Evolutionary conservation across 805 yeast species (phyloP), one percentile per base, ranked within the genome.

Genomic region (Candida germanica): DNA sequence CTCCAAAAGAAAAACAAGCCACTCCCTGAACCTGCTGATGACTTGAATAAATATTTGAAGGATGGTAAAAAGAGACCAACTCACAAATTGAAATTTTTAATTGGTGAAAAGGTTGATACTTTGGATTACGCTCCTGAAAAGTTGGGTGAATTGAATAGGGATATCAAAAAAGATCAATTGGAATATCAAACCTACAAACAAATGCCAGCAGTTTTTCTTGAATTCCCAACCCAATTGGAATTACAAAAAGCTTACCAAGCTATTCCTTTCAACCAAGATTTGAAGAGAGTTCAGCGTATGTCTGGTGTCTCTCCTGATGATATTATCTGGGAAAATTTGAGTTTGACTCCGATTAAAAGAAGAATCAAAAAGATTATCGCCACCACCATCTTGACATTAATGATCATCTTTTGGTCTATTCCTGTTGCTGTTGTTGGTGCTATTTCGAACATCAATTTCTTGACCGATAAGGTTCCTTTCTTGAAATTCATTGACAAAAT

Each of bases 201-300:
- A 50, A 56, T 73, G 27, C 80, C 83, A 4, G 77, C 95, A 25
- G 91, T 81, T 5, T 87, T 88, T 51, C 58, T 88, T 38, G 87
- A 86, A 53, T 91, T 93, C 59, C 74, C 83, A 33, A 71, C 85
- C 42, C 96, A 88, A 60, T 73, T 83, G 42, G 95, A 89, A 56
- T 83, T 93, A 38, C 97, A 89, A 61, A 73, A 79, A 48, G 95
- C 96, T 31, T 84, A 72, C 60, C 98, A 91, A 64, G 80, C 87
- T n/a, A 61, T 83, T 45, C 81, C 83, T 23, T 75, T 72, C 46
- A 72, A 71, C 53, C 54, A 66, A 53, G 53, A 73, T 64, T 65
- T 69, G 43, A 71, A 61, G 51, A 55, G 46, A 45, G 74, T 55
- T 54, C 71, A 73, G 42, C 64, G 77, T 40, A 61, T 66, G 48